These are phyloP conservation scores for Coniella lustricola DNA, from an alignment of 2,329 filamentous ascomycete species.

Conservation along the genomic window DNA sequence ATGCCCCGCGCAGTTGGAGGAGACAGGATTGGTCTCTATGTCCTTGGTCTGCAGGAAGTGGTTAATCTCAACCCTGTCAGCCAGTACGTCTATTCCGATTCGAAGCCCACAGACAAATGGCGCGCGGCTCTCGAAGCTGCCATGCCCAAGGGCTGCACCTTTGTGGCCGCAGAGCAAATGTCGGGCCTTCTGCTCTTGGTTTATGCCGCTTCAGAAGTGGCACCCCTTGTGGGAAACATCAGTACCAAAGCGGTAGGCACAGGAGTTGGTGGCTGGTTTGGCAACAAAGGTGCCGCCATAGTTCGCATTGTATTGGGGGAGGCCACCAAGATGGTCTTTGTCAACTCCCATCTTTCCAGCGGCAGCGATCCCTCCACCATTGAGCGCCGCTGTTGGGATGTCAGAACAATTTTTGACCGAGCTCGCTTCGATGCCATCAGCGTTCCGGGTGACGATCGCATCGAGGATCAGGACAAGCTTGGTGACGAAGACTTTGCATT, in stretches of 20 bases:
- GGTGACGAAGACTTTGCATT: constrained; percentile 91
- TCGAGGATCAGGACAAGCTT: constrained; percentile 62
- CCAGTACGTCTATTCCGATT: constrained; percentile 73
- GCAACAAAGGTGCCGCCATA: constrained; percentile 88
- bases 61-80: constrained; percentile 75
- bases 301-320: constrained; percentile 81
- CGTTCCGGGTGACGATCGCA: constrained; percentile 51
- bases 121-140: constrained; percentile 67
- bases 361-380: constrained; percentile 71
- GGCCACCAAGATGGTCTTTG: constrained; percentile 79
- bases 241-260: constrained; percentile 82
- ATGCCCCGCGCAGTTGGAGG: constrained; percentile 44
- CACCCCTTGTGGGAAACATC: constrained; percentile 68
- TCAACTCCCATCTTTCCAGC: constrained; percentile 87
- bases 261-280: constrained; percentile 84
- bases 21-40: constrained; percentile 79
- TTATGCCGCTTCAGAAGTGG: constrained; percentile 74
- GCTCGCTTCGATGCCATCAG: constrained; percentile 71
- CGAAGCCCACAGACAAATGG: constrained; percentile 67
- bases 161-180: constrained; percentile 76
- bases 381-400: constrained; percentile 87
- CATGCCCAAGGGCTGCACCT: constrained; percentile 68
- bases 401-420: constrained; percentile 66
- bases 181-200: constrained; percentile 78
- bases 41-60: constrained; percentile 85